phyloP scores from a whole-genome alignment of 345 rosid species.

The Garcia nutans region DNA sequence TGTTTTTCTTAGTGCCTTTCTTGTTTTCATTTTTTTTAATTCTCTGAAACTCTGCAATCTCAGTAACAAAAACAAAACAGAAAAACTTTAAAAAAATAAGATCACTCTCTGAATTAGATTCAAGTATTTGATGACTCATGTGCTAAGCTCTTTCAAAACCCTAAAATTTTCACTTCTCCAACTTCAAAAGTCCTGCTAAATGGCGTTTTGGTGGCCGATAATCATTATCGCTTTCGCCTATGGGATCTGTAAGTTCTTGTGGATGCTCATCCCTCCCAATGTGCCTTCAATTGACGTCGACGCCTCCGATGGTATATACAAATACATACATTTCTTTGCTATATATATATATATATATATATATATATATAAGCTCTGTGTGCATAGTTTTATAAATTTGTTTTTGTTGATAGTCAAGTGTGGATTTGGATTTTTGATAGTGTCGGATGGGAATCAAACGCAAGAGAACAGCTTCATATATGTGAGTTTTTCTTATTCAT shows the following conservation, averaged over 20 bases:
- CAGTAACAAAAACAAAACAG: neutral
- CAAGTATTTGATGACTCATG: conserved; percentile 7
- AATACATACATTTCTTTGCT: neutral
- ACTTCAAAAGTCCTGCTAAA: neutral
- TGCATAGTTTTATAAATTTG: neutral
- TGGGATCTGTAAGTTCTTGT: conserved; percentile 80
- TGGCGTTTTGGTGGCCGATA: conserved; percentile 93
- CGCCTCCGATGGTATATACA: conserved; percentile 78
- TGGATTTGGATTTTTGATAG: conserved; percentile 34
- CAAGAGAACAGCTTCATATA: conserved; percentile 88
- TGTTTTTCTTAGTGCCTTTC: neutral
- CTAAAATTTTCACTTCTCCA: neutral
- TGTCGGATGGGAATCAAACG: conserved; percentile 69
- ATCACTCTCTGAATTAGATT: neutral
- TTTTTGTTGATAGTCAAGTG: neutral
- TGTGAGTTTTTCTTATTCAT: conserved; percentile 48
- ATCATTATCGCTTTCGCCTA: conserved; percentile 82
- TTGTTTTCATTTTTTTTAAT: neutral
- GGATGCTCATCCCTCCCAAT: conserved; percentile 86
- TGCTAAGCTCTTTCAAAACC: neutral
- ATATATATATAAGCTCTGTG: no score
- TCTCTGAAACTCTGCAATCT: neutral
- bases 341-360: neutral
- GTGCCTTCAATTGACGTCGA: conserved; percentile 96
- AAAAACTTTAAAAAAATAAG: neutral